Evolutionary conservation across 202 grass and related monocot genomes (phyloP), one percentile per base, ranked within the genome.

Genomic region (Hordeum pubiflorum): DNA sequence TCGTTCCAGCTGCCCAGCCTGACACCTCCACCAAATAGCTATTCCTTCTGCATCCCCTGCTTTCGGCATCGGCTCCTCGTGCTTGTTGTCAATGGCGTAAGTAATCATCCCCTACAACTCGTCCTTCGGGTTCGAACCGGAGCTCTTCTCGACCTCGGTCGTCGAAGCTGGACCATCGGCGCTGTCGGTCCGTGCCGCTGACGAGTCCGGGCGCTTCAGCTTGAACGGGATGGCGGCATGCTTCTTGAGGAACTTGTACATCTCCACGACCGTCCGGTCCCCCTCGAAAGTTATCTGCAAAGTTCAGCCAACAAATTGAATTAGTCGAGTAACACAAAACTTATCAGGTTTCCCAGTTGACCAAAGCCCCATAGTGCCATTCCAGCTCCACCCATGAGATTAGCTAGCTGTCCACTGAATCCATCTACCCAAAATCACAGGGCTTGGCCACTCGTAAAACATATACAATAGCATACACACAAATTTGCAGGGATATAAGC

Each of bases 191-290:
- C 64, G 87, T 18, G 32, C 55, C 7, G 27, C 85, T 9, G 86
- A 84, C 2, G 81, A 75, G 52, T 74, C 65, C 3, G 79, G 72
- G 71, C 72, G 87, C 84, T 92, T 91, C 46, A 97, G 83, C 82
- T 93, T 97, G 88, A 97, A 97, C 17, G 90, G 92, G 72, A 97
- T 93, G 7, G 89, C 22, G 39, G 94, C 92, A 40, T 97, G 86
- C 74, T 97, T 86, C 82, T 97, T 97, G 73, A 97, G 79, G 79
- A 97, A 97, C 56, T 89, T 94, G 84, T 94, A 97, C 76, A 97
- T 91, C 52, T 89, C 92, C 65, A 91, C 92, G 22, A 97, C 88
- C 7, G 89, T 93, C 50, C 94, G 86, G 36, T 91, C 90, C 75
- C 89, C 87, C 21, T 94, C 92, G 12, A 87, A 93, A 7, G 84